A percentile compares a stretch with the other conserved stretches of the same genome.
Conservation (phyloP, 345 rosid genomes). For the Bruguiera sexangula region DNA sequence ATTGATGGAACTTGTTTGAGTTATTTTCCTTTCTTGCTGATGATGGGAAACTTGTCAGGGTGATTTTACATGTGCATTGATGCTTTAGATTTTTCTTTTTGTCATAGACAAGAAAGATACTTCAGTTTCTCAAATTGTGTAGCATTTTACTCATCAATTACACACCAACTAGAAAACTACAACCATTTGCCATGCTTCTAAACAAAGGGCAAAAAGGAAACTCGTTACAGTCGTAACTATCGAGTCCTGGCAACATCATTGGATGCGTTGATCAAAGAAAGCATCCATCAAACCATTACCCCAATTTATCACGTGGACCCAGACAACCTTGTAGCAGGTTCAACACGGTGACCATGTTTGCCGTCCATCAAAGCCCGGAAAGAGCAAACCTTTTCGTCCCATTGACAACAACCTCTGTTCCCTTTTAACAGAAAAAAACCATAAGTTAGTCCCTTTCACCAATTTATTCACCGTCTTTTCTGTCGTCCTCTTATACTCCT, state of each 20-base stretch:
- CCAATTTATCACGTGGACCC: background rate
- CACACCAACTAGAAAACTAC: too few relatives aligned
- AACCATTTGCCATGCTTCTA: too few relatives aligned
- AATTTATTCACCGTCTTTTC: background rate
- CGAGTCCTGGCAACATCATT: too few relatives aligned
- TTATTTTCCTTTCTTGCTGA: constrained; percentile 81
- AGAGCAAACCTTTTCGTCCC: background rate
- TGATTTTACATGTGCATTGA: constrained; percentile 11
- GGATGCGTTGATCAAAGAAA: too few relatives aligned
- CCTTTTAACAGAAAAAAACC: constrained; percentile 11
- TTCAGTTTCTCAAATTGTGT: too few relatives aligned
- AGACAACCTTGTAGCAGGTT: constrained; percentile 12
- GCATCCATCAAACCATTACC: too few relatives aligned
- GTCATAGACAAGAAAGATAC: background rate
- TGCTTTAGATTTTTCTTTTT: background rate
- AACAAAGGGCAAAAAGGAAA: too few relatives aligned
- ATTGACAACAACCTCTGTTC: constrained; percentile 6
- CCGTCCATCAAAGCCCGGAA: constrained; percentile 21
- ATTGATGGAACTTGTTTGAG: constrained; percentile 82
- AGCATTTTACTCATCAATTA: too few relatives aligned
- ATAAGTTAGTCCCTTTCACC: background rate
- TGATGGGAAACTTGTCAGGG: constrained; percentile 94
- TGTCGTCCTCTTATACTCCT: background rate
- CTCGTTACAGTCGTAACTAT: too few relatives aligned
- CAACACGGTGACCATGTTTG: constrained; percentile 11